phyloP scores from a whole-genome alignment of 2,329 filamentous ascomycete species.

The Cryphonectria parasitica region DNA sequence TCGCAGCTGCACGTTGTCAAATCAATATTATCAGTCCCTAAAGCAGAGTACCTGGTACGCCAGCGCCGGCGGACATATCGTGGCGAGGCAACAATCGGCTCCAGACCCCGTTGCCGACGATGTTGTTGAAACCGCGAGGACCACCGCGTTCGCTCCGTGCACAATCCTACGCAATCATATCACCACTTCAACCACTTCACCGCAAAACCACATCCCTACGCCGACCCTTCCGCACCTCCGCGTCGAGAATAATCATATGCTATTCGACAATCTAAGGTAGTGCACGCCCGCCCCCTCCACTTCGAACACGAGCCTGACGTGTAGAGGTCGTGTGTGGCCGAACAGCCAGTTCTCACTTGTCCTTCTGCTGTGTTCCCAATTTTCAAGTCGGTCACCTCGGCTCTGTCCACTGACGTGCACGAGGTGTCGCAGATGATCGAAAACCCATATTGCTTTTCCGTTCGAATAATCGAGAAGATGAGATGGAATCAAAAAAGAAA shows the following conservation, averaged over 20 bases:
- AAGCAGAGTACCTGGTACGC: slow-evolving; percentile 2
- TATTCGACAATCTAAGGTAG: slow-evolving; percentile 49
- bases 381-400: slow-evolving; percentile 4
- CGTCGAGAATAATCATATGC: slow-evolving; percentile 44
- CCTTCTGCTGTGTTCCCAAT: slow-evolving; percentile 18
- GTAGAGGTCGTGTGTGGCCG: background rate
- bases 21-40: background rate
- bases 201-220: slow-evolving; percentile 29
- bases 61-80: background rate
- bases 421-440: slow-evolving; percentile 14
- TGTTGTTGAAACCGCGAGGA: background rate
- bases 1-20: background rate
- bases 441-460: slow-evolving; percentile 6
- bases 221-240: slow-evolving; percentile 37
- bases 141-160: slow-evolving; percentile 12
- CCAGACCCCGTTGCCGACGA: slow-evolving; percentile 17
- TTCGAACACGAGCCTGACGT: slow-evolving; percentile 1
- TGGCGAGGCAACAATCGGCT: slow-evolving; percentile 9
- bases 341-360: background rate
- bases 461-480: background rate
- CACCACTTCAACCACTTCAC: slow-evolving; percentile 27
- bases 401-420: background rate
- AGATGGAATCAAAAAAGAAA: slow-evolving; percentile 5
- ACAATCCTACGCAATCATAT: slow-evolving; percentile 26
- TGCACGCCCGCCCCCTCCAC: slow-evolving; percentile 38